Percentiles rank a stretch among this genome's conserved stretches.
phyloP scores from a whole-genome alignment of 2,329 filamentous ascomycete species.

The Aspergillus thermomutatus region DNA sequence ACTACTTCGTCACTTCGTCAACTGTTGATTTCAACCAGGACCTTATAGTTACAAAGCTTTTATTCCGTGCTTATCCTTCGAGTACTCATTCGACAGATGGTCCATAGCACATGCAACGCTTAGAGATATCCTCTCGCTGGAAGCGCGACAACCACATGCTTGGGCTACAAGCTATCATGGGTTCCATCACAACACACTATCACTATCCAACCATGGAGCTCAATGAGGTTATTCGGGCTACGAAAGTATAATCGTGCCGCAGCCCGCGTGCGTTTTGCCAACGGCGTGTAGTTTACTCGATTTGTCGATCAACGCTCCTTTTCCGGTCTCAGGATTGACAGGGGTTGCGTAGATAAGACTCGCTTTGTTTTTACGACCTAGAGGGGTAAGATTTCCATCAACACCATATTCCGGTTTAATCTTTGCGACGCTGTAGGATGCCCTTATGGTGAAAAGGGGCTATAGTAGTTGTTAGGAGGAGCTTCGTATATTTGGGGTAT shows the following conservation, averaged over 20 bases:
- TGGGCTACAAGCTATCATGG: neutral
- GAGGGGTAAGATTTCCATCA: no score
- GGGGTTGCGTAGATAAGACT: neutral
- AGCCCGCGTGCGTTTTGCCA: no score
- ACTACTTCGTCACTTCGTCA: no score
- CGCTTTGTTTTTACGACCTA: neutral
- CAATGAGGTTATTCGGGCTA: neutral
- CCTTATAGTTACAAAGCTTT: no score
- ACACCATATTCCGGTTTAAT: no score
- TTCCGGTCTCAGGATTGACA: neutral
- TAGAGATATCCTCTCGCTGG: neutral
- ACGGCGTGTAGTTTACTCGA: neutral
- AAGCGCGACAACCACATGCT: neutral
- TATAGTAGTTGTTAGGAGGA: no score
- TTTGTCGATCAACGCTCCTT: neutral
- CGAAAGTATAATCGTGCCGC: neutral
- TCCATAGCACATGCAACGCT: no score
- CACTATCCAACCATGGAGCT: neutral
- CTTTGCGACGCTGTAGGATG: neutral
- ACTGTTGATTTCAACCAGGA: neutral
- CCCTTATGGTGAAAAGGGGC: no score
- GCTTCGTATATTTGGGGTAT: neutral
- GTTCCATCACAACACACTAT: neutral
- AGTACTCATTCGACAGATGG: no score
- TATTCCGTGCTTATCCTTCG: no score